These are phyloP conservation scores for Aspergillus uvarum DNA, from an alignment of 2,329 filamentous ascomycete genomes.

Conservation along the genomic window DNA sequence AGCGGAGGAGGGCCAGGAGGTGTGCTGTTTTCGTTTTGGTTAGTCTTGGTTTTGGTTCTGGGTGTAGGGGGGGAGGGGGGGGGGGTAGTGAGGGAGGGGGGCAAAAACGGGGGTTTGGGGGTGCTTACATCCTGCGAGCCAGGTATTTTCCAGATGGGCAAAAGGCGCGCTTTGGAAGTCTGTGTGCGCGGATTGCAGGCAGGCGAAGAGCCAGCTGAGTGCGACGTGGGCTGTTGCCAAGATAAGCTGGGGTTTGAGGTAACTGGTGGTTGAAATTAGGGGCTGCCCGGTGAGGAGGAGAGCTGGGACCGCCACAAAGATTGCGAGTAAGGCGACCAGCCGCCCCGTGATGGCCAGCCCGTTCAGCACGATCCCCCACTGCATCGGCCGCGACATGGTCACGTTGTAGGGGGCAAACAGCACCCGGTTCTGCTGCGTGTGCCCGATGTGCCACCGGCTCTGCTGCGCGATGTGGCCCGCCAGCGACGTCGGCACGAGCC, in stretches of 20 bases:
- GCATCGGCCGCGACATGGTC: conserved; percentile 12
- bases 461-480: conserved; percentile 37
- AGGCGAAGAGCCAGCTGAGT: conserved; percentile 24
- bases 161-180: conserved; percentile 25
- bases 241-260: conserved; percentile 15
- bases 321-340: conserved; percentile 16
- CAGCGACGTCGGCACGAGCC: conserved; percentile 35
- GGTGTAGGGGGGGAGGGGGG: too few species aligned
- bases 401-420: conserved; percentile 14
- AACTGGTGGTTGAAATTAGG: conserved; percentile 16
- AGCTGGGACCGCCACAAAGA: conserved; percentile 21
- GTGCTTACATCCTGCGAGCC: conserved; percentile 27
- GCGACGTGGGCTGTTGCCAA: conserved; percentile 14
- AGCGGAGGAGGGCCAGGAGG: conserved; percentile 16
- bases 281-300: conserved; percentile 17
- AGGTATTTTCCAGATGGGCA: conserved; percentile 29
- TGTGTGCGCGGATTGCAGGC: conserved; percentile 21
- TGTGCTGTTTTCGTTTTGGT: neutral
- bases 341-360: conserved; percentile 24
- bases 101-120: neutral
- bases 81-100: too few species aligned
- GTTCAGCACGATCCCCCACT: conserved; percentile 23
- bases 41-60: neutral
- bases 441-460: conserved; percentile 40
- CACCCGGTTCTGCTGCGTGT: conserved; percentile 26